A percentile compares a stretch with the other conserved stretches of the same genome.
phyloP scores from a whole-genome alignment of 78 protist genomes.

The Acrasis kona region DNA sequence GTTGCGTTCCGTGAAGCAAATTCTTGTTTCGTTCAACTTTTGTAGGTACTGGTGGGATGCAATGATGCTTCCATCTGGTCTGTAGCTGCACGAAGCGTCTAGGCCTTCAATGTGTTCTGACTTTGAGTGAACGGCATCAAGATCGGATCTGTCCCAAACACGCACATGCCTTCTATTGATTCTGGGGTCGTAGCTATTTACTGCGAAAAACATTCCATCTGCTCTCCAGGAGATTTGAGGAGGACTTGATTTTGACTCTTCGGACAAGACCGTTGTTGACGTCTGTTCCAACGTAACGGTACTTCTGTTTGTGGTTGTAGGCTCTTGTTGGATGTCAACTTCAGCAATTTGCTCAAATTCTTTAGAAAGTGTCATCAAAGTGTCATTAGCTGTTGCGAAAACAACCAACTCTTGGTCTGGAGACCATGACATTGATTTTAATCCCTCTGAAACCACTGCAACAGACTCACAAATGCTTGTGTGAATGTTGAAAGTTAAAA shows the following conservation, averaged over 20 bases:
- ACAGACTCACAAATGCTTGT: background rate
- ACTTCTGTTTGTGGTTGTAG: background rate
- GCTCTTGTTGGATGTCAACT: background rate
- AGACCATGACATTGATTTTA: background rate
- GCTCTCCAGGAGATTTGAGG: background rate
- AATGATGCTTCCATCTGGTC: conserved; percentile 9
- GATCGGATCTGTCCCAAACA: background rate
- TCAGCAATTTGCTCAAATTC: background rate
- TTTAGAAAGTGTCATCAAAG: background rate
- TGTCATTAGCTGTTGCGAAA: background rate
- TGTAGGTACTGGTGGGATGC: conserved; percentile 6
- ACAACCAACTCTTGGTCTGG: conserved; percentile 16
- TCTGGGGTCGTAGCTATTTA: background rate
- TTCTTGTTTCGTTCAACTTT: background rate
- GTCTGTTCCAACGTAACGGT: background rate
- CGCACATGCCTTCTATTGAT: background rate
- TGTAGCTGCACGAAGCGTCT: background rate
- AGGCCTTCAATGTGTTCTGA: background rate
- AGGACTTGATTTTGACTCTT: too few relatives aligned
- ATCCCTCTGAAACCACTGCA: background rate
- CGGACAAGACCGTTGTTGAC: too few relatives aligned
- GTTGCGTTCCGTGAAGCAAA: conserved; percentile 24
- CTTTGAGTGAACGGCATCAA: background rate
- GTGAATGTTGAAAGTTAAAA: background rate
- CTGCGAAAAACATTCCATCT: background rate